Base-by-base conservation (phyloP, 805 yeast species). In the Metschnikowia picachoensis region DNA sequence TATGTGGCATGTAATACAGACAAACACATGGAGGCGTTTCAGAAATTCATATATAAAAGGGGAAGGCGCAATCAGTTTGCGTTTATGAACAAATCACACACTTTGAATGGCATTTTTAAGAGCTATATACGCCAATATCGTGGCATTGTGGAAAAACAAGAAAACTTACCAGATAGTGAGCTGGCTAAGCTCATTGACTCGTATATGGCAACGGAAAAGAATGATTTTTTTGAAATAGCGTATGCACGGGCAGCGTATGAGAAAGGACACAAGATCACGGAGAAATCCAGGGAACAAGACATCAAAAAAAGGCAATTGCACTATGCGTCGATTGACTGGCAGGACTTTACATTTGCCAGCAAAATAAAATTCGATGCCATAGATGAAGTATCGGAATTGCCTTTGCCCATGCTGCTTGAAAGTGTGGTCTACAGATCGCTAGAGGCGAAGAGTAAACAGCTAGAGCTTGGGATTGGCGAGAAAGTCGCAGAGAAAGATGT, bases 281-380 rank as follows among this genome's bases (percentile, higher is more conserved):
- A 49, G 50, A 61, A 44, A 41, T 63, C 60, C 37, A 53, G 61
- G 37, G 74, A 77, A 34, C 74, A 73, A 47, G 52, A 57, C 27
- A 27, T 32, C 10, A 48, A 38, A 15, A 29, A 38, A 15, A 17
- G 38, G 17, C 66, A 64, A 46, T 53, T 80, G 5, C 82, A 77
- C 35, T 87, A 76, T 65, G 88, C 91, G 0, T 77, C 85, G 9
- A 82, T 89, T 17, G 90, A 91, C 65, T 92, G 99, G 99, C 82
- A 83, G 46, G 87, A 86, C 51, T 92, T 91, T 59, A 72, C 75
- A 2, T 72, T 87, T 14, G 84, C 87, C 8, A 88, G 82, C 41
- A 80, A 83, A 2, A 72, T 90, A 12, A 80, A 75, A 40, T 84
- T 89, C 53, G 78, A 79, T 13, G 81, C 79, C 2, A 64, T 78